Evolutionary conservation across 768 basidiomycete genomes (phyloP), one percentile per base, ranked within the genome.

Genomic region (Naganishia onofrii): DNA sequence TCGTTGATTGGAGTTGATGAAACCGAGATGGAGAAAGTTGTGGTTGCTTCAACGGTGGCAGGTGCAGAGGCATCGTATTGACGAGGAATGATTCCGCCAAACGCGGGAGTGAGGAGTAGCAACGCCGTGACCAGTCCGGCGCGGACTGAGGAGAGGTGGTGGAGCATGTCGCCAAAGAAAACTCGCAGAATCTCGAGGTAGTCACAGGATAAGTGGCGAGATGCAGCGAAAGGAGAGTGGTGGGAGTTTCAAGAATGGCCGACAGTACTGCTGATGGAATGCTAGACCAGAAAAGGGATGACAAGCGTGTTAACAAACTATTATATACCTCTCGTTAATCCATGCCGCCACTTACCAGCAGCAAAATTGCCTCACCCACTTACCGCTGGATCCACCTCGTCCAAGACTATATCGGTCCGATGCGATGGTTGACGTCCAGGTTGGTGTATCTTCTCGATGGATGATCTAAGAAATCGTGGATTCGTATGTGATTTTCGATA

Each of bases 1-100:
- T 17, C 60, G 15, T 5, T 17, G 38, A 21, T 46, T 10, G 36
- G 36, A 13, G 60, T 63, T 6, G 60, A 26, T 29, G 36, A 15
- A 13, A 44, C 42, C 3, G 60, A 63, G n/a, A 44, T 26, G 21
- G 60, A 34, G 17, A 44, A 63, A 1, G 60, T 63, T 12, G 60
- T 46, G 7, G 60, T 63, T 3, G 60, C 23, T 26, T 29, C 38
- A 42, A 63, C 38, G 2, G 60, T 63, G 10, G 60, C 13, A 17
- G 38, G 10, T 28, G 32, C 23, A 36, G 57, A 58, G 26, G 38
- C 60, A 21, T 63, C 38, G 60, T 42, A 26, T 29, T 63, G 60
- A 26, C 60, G 60, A 46, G 36, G 60, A 17, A 63, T 7, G 21
- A 63, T 3, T 6, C 15, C 42, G 19, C 34, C 36, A 26, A 26